These are phyloP conservation scores for Kwoniella dendrophila DNA, from an alignment of 768 basidiomycete genomes.

Conservation along the genomic window DNA sequence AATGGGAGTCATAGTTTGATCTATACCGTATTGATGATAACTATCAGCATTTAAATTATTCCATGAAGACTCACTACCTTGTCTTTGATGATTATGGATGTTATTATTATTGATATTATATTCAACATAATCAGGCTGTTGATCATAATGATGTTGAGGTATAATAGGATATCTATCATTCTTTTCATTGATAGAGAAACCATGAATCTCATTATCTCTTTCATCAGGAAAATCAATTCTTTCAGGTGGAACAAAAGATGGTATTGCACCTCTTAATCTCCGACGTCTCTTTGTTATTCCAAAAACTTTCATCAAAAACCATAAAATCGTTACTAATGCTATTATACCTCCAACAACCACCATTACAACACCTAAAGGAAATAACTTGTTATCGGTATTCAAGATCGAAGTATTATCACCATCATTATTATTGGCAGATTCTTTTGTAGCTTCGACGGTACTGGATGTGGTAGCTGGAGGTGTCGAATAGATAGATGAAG, in stretches of 20 bases:
- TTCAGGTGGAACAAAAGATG: constrained; percentile 15
- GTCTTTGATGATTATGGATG: not conserved
- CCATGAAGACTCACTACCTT: not conserved
- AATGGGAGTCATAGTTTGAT: constrained; percentile 3
- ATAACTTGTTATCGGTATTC: constrained; percentile 30
- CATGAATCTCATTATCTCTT: not conserved
- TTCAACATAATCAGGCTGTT: not conserved
- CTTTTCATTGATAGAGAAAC: too few relatives aligned
- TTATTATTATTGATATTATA: not conserved
- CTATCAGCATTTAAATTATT: not conserved
- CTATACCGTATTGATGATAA: not conserved
- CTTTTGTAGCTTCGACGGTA: not conserved
- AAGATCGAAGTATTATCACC: constrained; percentile 21
- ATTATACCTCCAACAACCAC: constrained; percentile 21
- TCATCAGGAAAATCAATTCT: constrained; percentile 7
- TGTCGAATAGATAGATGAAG: constrained; percentile 9
- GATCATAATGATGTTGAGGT: not conserved
- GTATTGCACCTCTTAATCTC: constrained; percentile 2
- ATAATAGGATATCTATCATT: too few relatives aligned
- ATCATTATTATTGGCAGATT: constrained; percentile 13
- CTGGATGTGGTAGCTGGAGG: not conserved
- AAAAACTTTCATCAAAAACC: constrained; percentile 4
- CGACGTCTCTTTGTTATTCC: not conserved
- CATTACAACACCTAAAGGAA: constrained; percentile 29
- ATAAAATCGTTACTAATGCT: constrained; percentile 1